These are phyloP conservation scores for Prinsepia uniflora DNA, from an alignment of 306 rosid species.

Conservation along the genomic window DNA sequence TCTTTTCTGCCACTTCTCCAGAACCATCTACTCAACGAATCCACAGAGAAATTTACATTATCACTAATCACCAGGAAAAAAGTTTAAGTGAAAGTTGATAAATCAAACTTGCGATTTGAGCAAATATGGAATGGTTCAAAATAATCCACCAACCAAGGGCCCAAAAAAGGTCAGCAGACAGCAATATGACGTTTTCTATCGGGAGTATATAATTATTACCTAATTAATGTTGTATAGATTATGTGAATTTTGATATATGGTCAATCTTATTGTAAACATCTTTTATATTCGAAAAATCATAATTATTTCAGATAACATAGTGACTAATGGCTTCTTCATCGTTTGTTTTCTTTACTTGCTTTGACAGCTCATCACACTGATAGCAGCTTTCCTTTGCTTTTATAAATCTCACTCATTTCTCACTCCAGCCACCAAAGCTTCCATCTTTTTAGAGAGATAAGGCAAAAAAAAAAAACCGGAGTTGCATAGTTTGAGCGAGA, in stretches of 20 bases:
- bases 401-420: conserved; percentile 21
- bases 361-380: conserved; percentile 2
- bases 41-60: not conserved
- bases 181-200: not conserved
- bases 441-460: conserved; percentile 12
- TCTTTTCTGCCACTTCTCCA: conserved; percentile 19
- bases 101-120: not conserved
- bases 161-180: not conserved
- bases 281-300: not conserved
- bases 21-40: not conserved
- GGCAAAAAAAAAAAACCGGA: conserved; percentile 1
- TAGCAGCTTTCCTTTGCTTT: not conserved
- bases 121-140: not conserved
- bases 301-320: not conserved
- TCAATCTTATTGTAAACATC: too few species aligned
- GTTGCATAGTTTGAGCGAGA: not conserved
- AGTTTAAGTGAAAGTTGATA: not conserved
- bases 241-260: too few species aligned
- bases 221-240: too few species aligned
- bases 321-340: not conserved
- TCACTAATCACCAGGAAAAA: not conserved
- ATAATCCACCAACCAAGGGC: not conserved
- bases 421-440: not conserved
- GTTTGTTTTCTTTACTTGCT: not conserved
- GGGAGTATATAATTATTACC: too few species aligned